Percentiles rank a stretch among this genome's conserved stretches.
Conservation (phyloP, 169 alveolate genomes). For the Fabrea salina region DNA sequence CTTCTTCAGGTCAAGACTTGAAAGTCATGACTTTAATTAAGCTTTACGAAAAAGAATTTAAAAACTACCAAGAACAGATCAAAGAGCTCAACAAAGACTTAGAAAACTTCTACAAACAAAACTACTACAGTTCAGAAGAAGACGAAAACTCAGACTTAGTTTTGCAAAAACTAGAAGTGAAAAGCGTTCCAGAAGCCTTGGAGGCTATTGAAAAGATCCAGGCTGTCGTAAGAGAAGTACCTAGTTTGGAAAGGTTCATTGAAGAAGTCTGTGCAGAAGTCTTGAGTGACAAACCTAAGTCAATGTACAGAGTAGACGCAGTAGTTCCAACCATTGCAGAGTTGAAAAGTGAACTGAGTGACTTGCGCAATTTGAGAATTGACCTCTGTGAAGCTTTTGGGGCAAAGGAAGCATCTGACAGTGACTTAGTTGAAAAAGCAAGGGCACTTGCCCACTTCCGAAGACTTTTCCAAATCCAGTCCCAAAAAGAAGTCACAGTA, state of each 20-base stretch:
- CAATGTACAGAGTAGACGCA: neutral
- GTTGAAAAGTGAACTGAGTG: neutral
- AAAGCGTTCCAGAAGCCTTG: neutral
- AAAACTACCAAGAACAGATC: neutral
- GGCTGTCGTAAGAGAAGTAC: neutral
- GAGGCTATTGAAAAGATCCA: slow-evolving; percentile 1
- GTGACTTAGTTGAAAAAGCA: too few relatives aligned
- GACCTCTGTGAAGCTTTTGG: neutral
- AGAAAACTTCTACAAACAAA: too few relatives aligned
- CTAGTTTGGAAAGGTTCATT: neutral
- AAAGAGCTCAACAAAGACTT: neutral
- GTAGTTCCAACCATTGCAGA: neutral
- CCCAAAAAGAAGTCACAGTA: neutral
- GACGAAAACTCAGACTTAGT: too few relatives aligned
- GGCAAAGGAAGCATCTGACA: neutral
- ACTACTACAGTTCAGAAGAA: too few relatives aligned
- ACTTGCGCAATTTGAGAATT: neutral
- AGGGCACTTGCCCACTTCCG: neutral
- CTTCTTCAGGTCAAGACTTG: neutral
- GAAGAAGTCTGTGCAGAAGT: neutral
- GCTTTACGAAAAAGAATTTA: neutral
- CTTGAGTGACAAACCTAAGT: too few relatives aligned
- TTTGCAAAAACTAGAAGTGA: neutral
- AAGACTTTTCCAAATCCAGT: neutral
- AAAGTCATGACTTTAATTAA: neutral